A percentile compares a stretch with the other conserved stretches of the same genome.
Evolutionary conservation across 352 stramenopile genomes (phyloP).

Genomic region (Saprolegnia diclina): DNA sequence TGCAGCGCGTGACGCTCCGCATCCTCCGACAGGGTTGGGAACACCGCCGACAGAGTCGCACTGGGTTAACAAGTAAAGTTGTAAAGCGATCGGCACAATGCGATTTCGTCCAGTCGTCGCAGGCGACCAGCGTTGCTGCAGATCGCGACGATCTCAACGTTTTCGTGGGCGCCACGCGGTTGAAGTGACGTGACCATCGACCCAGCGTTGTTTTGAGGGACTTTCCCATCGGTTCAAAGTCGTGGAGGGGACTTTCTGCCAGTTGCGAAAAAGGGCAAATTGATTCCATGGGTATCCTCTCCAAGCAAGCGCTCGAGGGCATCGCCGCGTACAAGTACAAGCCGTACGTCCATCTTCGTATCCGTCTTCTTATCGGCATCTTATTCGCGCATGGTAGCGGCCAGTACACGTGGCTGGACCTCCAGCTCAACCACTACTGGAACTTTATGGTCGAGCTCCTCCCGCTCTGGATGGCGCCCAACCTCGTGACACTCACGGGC

Average conservation of each 20-base stretch:
- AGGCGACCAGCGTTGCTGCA: neutral
- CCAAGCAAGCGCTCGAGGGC: constrained; percentile 69
- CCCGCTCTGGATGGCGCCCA: constrained; percentile 86
- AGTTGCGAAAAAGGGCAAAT: constrained; percentile 1
- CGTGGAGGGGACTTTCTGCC: constrained; percentile 1
- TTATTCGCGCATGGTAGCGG: constrained; percentile 37
- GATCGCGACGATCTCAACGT: neutral
- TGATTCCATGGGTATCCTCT: constrained; percentile 25
- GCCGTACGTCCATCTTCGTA: constrained; percentile 38
- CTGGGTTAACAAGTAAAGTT: too few relatives aligned
- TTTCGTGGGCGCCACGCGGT: neutral
- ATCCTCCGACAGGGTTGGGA: too few relatives aligned
- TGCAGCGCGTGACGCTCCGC: too few relatives aligned
- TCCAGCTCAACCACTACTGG: constrained; percentile 85
- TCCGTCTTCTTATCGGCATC: constrained; percentile 6
- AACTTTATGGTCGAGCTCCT: constrained; percentile 75
- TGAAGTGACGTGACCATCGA: neutral
- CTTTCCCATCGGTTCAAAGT: constrained; percentile 1
- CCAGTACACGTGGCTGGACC: constrained; percentile 84
- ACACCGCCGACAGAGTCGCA: too few relatives aligned
- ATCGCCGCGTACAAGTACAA: constrained; percentile 87
- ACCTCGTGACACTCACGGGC: constrained; percentile 88
- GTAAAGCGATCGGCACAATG: too few relatives aligned
- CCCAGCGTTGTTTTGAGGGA: neutral
- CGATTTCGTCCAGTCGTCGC: too few relatives aligned